Evolutionary conservation across 139 green algal genomes (phyloP).

Genomic region (Micractinium conductrix): DNA sequence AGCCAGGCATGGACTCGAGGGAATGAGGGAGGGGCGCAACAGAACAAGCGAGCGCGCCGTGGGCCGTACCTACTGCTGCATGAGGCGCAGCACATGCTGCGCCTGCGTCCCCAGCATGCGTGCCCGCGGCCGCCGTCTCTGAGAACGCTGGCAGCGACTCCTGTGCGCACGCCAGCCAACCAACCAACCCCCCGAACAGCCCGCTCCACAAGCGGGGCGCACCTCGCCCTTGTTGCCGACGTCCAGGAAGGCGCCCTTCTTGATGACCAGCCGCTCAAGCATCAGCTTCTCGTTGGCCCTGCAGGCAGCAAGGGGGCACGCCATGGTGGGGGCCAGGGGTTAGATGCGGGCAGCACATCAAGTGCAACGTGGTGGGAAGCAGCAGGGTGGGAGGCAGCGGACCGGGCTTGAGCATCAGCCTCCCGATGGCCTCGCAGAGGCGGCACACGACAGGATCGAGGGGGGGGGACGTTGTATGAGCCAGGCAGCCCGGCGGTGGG

Average conservation of each 20-base stretch:
- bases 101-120: background rate
- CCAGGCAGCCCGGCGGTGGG: background rate
- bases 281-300: conserved; percentile 87
- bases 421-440: background rate
- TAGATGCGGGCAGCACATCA: background rate
- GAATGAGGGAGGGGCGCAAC: background rate
- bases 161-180: no score
- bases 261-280: conserved; percentile 94
- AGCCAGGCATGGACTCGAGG: no score
- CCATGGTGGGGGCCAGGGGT: background rate
- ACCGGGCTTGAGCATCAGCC: no score
- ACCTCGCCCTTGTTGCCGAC: conserved; percentile 5
- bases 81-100: background rate
- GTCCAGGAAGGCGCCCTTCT: conserved; percentile 94
- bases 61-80: no score
- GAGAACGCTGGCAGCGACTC: no score
- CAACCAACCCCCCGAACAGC: no score
- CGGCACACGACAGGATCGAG: no score
- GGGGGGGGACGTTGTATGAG: background rate
- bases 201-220: no score
- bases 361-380: no score
- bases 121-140: background rate
- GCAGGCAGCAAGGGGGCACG: background rate
- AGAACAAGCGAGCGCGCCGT: no score
- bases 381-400: no score